These are phyloP conservation scores for Panicum virgatum DNA, from an alignment of 202 grass and related monocot species.

Conservation along the genomic window DNA sequence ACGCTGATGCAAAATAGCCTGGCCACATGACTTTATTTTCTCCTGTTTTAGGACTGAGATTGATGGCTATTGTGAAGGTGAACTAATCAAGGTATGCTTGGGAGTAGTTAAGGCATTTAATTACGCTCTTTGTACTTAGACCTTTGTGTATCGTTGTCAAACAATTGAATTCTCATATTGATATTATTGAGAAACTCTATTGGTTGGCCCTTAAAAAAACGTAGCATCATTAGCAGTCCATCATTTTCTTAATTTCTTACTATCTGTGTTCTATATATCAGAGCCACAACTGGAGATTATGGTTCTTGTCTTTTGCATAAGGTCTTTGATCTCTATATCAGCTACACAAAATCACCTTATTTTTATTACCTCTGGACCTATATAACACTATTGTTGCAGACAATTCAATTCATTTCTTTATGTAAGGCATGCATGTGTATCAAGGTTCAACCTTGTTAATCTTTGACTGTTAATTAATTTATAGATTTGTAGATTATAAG, in stretches of 20 bases:
- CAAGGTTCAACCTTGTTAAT: background rate
- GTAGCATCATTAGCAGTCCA: background rate
- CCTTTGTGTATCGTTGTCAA: slow-evolving; percentile 13
- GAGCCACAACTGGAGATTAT: background rate
- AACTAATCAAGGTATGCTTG: slow-evolving; percentile 90
- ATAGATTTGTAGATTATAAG: background rate
- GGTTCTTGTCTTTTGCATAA: background rate
- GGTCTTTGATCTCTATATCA: background rate
- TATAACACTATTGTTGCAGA: slow-evolving; percentile 14
- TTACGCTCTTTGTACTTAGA: slow-evolving; percentile 21
- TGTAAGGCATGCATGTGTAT: background rate
- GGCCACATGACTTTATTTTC: slow-evolving; percentile 21
- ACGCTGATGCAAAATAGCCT: slow-evolving; percentile 25
- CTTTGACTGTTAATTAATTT: background rate
- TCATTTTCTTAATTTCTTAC: background rate
- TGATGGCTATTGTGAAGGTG: slow-evolving; percentile 98
- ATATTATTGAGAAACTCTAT: slow-evolving; percentile 13
- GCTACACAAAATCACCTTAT: background rate
- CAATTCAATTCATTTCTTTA: background rate
- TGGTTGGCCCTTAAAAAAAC: background rate
- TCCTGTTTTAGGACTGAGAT: slow-evolving; percentile 77
- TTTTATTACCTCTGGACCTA: slow-evolving; percentile 19
- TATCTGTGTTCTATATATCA: background rate
- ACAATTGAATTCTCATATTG: slow-evolving; percentile 10
- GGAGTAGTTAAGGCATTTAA: slow-evolving; percentile 20